Base-by-base conservation (phyloP, 2,329 filamentous ascomycete genomes). In the Penicillium sp. region DNA sequence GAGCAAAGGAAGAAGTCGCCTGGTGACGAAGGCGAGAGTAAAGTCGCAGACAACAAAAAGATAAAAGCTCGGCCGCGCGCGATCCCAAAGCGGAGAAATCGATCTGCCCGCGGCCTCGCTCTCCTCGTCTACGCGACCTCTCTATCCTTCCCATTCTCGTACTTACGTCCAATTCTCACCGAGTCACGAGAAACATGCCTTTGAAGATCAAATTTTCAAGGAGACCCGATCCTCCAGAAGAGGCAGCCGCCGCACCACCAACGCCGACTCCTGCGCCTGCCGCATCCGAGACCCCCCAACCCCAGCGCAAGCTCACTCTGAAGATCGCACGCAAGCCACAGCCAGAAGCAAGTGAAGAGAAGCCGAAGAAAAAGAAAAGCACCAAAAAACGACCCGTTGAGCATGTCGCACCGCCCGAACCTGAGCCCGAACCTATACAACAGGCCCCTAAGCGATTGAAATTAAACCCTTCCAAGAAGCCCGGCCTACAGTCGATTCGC, bases 401-500 rank as follows among this genome's bases (percentile, higher is more conserved):
- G 31, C 67, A 64, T 53, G 62, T 56, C 16, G 60, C 59, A 2
- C 52, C 57, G 14, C 63, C 66, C 4, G 68, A 59, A 21, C 62
- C 65, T 3, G 67, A 70, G 14, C 61, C 66, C 3, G 68, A 70
- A 29, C 60, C 68, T 3, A 55, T 54, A 34, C 65, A 38, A n/a
- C 65, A 49, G 67, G 72, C 42, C 59, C 70, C 36, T 13, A 76
- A 76, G 56, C 69, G 74, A 24, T 63, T 77, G 42, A 76, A 76
- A 51, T 55, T 76, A 31, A 75, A 70, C 50, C 59, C 69, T 21
- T 68, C 72, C 16, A 76, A 75, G 52, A 71, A 74, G 45, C 71
- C 72, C 0, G 69, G 67, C 4, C 61, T 75, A 13, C 75, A 75
- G 56, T 78, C 71, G 31, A 77, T 87, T 52, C 83, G 83, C 50